Percentiles rank a stretch among this genome's conserved stretches.
Conservation (phyloP, 768 basidiomycete species). For the Trametes coccinea region DNA sequence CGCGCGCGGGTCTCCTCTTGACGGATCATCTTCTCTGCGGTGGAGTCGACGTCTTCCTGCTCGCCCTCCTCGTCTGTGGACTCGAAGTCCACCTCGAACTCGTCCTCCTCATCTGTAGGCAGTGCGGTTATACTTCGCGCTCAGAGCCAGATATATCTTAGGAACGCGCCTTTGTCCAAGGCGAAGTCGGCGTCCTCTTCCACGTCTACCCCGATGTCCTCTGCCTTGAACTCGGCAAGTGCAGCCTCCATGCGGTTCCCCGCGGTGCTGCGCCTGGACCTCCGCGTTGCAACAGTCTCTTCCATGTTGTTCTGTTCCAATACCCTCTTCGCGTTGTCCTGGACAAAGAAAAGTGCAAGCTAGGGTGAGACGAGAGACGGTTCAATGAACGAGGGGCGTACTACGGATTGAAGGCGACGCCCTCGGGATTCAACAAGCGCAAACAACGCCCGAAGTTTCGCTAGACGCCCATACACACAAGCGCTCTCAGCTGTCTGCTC, state of each 20-base stretch:
- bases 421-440: conserved; percentile 13
- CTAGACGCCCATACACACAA: neutral
- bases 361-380: neutral
- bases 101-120: conserved; percentile 70
- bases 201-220: conserved; percentile 52
- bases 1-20: conserved; percentile 61
- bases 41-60: conserved; percentile 50
- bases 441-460: conserved; percentile 15
- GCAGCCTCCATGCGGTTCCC: conserved; percentile 85
- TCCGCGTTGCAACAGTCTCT: conserved; percentile 55
- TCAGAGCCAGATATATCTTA: neutral
- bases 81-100: conserved; percentile 83
- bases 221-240: conserved; percentile 63
- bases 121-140: neutral
- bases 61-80: conserved; percentile 72
- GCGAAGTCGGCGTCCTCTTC: conserved; percentile 79
- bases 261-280: conserved; percentile 71
- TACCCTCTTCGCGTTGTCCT: too few relatives aligned
- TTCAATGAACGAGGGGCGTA: neutral
- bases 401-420: neutral
- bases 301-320: conserved; percentile 21
- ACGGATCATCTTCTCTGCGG: conserved; percentile 54
- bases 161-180: conserved; percentile 56
- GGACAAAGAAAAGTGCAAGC: too few relatives aligned
- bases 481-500: conserved; percentile 1